A percentile compares a stretch with the other conserved stretches of the same genome.
Conservation (phyloP, 306 rosid genomes). For the Cucurbita maxima region DNA sequence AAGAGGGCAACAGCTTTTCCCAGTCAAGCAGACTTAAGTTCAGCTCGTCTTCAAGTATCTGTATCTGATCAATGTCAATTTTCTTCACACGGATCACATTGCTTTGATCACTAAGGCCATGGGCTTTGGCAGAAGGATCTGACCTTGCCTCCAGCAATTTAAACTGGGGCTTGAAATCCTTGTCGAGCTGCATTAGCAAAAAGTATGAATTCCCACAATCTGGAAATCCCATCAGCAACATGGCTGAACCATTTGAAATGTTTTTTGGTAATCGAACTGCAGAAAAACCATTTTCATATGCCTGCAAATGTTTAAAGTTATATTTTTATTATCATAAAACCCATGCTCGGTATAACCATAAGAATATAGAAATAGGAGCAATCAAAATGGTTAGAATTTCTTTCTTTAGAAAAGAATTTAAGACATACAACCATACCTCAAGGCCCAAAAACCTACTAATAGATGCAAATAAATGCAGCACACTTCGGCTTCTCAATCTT, state of each 20-base stretch:
- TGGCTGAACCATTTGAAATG: constrained; percentile 50
- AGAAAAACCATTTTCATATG: constrained; percentile 61
- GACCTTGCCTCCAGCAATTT: constrained; percentile 74
- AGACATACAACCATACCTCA: constrained; percentile 40
- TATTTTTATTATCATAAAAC: neutral
- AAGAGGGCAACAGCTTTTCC: constrained; percentile 40
- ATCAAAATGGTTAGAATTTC: constrained; percentile 9
- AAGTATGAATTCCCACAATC: constrained; percentile 78
- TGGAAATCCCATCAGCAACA: constrained; percentile 87
- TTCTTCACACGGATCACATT: constrained; percentile 54
- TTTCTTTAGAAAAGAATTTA: neutral
- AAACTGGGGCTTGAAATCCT: constrained; percentile 77
- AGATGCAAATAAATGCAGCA: constrained; percentile 85
- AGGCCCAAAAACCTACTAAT: constrained; percentile 83
- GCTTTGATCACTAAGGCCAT: constrained; percentile 37
- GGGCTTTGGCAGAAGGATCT: constrained; percentile 46
- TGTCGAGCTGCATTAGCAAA: constrained; percentile 83
- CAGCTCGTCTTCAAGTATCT: constrained; percentile 82
- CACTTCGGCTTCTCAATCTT: constrained; percentile 80
- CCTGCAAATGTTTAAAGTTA: constrained; percentile 32
- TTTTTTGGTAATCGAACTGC: constrained; percentile 62
- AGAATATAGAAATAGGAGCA: neutral
- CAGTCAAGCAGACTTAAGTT: constrained; percentile 65
- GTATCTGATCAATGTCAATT: constrained; percentile 71
- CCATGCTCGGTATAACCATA: constrained; percentile 7